Base-by-base conservation (phyloP, 805 yeast genomes). In the Peterozyma xylosa region DNA sequence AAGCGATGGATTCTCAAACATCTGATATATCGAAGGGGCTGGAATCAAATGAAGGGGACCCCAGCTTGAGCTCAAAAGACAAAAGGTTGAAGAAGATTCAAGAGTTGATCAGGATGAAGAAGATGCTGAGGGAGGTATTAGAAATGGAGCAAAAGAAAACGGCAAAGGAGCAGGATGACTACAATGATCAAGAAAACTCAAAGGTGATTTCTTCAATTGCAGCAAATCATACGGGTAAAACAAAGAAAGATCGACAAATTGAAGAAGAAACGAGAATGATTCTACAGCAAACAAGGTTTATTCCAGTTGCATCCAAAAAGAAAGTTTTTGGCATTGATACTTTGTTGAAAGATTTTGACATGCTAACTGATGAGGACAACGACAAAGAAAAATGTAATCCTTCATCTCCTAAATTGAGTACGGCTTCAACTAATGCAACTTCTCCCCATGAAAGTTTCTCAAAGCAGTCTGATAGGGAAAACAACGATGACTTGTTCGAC, bases 31-130 rank as follows among this genome's bases (percentile, higher is more conserved):
- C 27, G 7, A 4, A 21, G 4, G 7, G 7, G 27, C 27, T 21
- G 27, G 7, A 5, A 21, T 21, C 27, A 21, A 7, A 21, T 21
- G 27, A 21, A 7, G 27, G 27, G 27, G 27, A 21, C 7, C 4
- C 4, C 7, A 21, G 27, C 27, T 21, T 21, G 27, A 21, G 7
- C 27, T 21, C 53, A 11, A 39, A 37, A 11, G 46, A 59, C 50
- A 49, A 57, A 5, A 46, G 56, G 35, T 59, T 56, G 34, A 56
- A 57, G 38, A 55, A 55, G 38, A 60, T 59, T n/a, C 47, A 49
- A 27, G 62, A 64, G 3, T 50, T 63, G 42, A 49, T 52, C 7
- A 45, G 46, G 16, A 49, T 49, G 29, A 56, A 52, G 41, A 45
- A 44, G 18, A 38, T 42, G 15, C 32, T 43, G 18, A 43, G 60